These are phyloP conservation scores for Anisodus acutangulus DNA, from an alignment of 257 asterid genomes.

Conservation along the genomic window DNA sequence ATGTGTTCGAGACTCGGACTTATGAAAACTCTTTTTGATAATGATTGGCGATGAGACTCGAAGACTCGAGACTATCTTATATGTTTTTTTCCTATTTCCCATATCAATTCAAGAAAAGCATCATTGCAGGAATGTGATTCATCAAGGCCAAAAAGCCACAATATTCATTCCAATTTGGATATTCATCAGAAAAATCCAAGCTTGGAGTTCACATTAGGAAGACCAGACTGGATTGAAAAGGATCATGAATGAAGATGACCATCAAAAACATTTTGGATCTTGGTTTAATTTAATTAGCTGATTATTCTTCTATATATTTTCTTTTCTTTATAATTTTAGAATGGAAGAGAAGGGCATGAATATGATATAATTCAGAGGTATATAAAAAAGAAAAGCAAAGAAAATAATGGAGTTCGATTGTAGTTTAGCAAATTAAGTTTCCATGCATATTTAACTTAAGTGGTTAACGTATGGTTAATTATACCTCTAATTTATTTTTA, in stretches of 20 bases:
- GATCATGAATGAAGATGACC: constrained; percentile 37
- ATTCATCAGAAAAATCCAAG: constrained; percentile 45
- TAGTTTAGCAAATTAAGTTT: background rate
- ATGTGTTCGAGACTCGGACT: too few species aligned
- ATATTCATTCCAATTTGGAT: constrained; percentile 17
- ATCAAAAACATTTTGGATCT: too few species aligned
- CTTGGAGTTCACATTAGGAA: constrained; percentile 46
- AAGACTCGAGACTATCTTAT: too few species aligned
- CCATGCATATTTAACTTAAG: background rate
- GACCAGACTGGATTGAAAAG: constrained; percentile 50
- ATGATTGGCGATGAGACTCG: too few species aligned
- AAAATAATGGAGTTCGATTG: background rate
- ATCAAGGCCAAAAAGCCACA: constrained; percentile 39
- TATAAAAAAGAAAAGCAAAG: background rate
- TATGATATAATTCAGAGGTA: constrained; percentile 20
- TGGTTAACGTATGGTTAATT: background rate
- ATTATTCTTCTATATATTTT: background rate
- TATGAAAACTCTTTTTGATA: too few species aligned
- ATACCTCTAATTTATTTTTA: background rate
- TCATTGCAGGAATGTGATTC: constrained; percentile 53
- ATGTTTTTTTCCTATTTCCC: too few species aligned
- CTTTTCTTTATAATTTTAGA: background rate
- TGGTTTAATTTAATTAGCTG: background rate
- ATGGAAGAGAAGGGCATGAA: background rate
- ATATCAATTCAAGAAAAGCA: too few species aligned